phyloP scores from a whole-genome alignment of 306 rosid genomes.

The Hippophae tibetana region DNA sequence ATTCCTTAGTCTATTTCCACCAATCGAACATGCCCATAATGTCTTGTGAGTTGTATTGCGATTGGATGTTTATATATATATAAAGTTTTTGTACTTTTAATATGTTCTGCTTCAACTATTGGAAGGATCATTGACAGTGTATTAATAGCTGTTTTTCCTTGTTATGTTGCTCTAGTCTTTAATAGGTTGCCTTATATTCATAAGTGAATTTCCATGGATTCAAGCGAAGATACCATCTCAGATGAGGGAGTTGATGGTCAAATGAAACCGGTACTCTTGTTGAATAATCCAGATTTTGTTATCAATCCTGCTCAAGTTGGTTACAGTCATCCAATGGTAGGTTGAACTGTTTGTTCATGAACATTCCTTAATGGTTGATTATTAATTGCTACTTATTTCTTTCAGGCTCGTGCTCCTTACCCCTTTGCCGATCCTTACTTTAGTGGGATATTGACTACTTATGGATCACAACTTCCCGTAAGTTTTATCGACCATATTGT shows the following conservation, averaged over 20 bases:
- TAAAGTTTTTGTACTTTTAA: no score
- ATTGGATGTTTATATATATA: no score
- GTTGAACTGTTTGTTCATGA: conserved; percentile 20
- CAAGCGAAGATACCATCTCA: conserved; percentile 34
- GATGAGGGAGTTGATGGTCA: conserved; percentile 30
- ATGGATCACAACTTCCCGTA: conserved; percentile 54
- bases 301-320: conserved; percentile 37
- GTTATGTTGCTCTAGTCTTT: not conserved
- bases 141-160: not conserved
- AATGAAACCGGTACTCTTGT: conserved; percentile 35
- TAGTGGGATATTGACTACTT: conserved; percentile 34
- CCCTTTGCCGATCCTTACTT: conserved; percentile 51
- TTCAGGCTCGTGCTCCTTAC: conserved; percentile 46
- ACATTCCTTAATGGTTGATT: conserved; percentile 11
- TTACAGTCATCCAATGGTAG: conserved; percentile 39
- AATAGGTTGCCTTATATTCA: conserved; percentile 10
- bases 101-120: no score
- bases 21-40: no score
- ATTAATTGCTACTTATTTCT: conserved; percentile 10
- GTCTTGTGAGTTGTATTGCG: no score
- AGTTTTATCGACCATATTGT: conserved; percentile 22
- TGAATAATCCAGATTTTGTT: conserved; percentile 32
- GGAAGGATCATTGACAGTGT: not conserved
- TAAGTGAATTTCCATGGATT: conserved; percentile 7
- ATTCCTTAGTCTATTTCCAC: no score